Conservation (phyloP, 352 stramenopile genomes). For the Pythium scleroteichum region DNA sequence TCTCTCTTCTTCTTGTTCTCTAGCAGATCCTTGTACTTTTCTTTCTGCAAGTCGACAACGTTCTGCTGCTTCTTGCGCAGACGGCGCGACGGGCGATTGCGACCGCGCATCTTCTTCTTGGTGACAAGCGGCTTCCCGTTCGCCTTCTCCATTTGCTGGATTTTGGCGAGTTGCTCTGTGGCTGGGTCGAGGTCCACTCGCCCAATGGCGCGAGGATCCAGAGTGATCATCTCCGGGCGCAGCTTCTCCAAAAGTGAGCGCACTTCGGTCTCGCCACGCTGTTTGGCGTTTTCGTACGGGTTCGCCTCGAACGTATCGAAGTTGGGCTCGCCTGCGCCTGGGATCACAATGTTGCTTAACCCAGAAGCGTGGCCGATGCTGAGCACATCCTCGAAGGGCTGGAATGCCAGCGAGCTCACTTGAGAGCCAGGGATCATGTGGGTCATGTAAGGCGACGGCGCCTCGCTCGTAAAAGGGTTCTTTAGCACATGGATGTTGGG, state of each 20-base stretch:
- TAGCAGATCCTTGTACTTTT: slow-evolving; percentile 89
- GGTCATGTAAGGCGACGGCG: slow-evolving; percentile 89
- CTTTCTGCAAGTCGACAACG: slow-evolving; percentile 95
- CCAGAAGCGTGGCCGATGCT: slow-evolving; percentile 92
- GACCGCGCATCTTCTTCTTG: slow-evolving; percentile 97
- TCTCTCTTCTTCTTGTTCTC: slow-evolving; percentile 75
- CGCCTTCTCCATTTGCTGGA: slow-evolving; percentile 68
- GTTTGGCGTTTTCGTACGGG: slow-evolving; percentile 96
- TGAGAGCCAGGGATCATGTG: slow-evolving; percentile 85
- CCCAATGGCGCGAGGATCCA: slow-evolving; percentile 94
- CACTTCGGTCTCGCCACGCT: slow-evolving; percentile 96
- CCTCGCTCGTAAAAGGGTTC: slow-evolving; percentile 79
- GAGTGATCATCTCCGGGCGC: slow-evolving; percentile 96
- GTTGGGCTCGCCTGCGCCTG: slow-evolving; percentile 97
- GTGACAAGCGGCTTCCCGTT: slow-evolving; percentile 69
- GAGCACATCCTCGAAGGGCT: slow-evolving; percentile 98
- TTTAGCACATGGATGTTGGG: slow-evolving; percentile 92
- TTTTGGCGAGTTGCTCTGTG: slow-evolving; percentile 84
- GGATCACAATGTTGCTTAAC: slow-evolving; percentile 90
- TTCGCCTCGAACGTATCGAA: slow-evolving; percentile 98
- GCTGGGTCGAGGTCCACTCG: slow-evolving; percentile 91
- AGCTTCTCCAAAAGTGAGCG: slow-evolving; percentile 98
- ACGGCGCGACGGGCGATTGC: slow-evolving; percentile 96
- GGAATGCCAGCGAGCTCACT: slow-evolving; percentile 92
- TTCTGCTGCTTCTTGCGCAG: slow-evolving; percentile 98